Evolutionary conservation across 495 filamentous ascomycete genomes (phyloP).

Genomic region (Chaetomium fimeti): DNA sequence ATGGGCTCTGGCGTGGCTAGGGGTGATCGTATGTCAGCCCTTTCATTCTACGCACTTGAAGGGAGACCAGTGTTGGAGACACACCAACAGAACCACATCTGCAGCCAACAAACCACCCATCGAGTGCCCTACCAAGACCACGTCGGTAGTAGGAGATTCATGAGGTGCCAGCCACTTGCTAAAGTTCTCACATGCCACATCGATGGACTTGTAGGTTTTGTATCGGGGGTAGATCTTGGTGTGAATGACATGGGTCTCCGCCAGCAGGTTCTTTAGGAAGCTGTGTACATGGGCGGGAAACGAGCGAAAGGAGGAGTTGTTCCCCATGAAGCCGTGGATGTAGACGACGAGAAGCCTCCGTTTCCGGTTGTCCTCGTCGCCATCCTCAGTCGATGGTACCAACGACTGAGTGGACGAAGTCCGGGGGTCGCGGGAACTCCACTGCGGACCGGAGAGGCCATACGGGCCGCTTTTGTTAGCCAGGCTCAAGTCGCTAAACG

Average conservation of each 20-base stretch:
- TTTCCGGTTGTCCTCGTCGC: constrained; percentile 39
- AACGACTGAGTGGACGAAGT: constrained; percentile 65
- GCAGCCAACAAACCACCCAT: constrained; percentile 85
- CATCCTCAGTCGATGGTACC: constrained; percentile 47
- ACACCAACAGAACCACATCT: constrained; percentile 67
- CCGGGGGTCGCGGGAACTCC: constrained; percentile 49
- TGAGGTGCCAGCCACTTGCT: constrained; percentile 80
- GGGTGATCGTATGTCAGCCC: constrained; percentile 11
- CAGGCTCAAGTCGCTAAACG: neutral
- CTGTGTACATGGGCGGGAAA: constrained; percentile 88
- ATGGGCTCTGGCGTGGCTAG: constrained; percentile 23
- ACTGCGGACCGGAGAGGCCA: neutral
- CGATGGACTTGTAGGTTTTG: constrained; percentile 73
- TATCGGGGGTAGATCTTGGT: constrained; percentile 92
- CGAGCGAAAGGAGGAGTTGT: constrained; percentile 80
- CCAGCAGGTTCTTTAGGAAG: constrained; percentile 63
- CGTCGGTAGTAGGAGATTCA: constrained; percentile 69
- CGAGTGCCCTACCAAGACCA: constrained; percentile 83
- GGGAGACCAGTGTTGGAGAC: neutral
- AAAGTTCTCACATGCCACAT: constrained; percentile 74
- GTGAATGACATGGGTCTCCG: constrained; percentile 75
- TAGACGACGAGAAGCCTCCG: constrained; percentile 76
- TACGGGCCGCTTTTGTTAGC: neutral
- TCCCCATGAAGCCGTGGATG: constrained; percentile 92
- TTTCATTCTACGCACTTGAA: neutral